phyloP scores from a whole-genome alignment of 148 eudicot genomes.

The Persicaria tinctoria region DNA sequence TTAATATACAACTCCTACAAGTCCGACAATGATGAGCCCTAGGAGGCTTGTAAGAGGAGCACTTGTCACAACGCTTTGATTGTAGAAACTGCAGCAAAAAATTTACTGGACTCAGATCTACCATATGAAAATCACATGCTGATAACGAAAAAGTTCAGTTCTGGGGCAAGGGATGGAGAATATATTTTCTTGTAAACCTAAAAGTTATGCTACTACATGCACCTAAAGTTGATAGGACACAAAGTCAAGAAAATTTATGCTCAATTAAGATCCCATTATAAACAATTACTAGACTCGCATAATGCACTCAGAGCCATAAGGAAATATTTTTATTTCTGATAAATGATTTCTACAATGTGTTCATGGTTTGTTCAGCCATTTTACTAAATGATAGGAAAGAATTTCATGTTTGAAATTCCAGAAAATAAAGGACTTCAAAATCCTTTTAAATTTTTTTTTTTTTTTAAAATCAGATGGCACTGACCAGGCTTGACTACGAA shows the following conservation, averaged over 20 bases:
- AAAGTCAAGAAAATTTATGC: background rate
- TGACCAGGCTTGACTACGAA: background rate
- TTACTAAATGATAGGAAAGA: background rate
- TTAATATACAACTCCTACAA: conserved; percentile 50
- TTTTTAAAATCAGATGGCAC: no score
- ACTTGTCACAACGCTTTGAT: conserved; percentile 41
- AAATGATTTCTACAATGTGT: background rate
- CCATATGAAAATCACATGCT: background rate
- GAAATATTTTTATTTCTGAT: background rate
- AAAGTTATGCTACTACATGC: background rate
- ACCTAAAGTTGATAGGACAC: background rate
- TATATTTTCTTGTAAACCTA: background rate
- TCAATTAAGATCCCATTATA: background rate
- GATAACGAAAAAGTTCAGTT: background rate
- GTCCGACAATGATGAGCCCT: conserved; percentile 71
- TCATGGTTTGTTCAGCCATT: background rate
- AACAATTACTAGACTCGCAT: background rate
- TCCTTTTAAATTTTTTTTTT: background rate
- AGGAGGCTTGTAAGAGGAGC: conserved; percentile 58
- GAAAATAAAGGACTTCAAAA: background rate
- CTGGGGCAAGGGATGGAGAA: background rate
- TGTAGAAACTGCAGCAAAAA: conserved; percentile 21
- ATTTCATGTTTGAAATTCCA: background rate
- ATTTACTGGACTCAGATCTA: background rate
- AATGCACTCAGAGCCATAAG: background rate